Evolutionary conservation across 1,284 basidiomycete genomes (phyloP), one percentile per base, ranked within the genome.

Genomic region (Rhizopogon parksii): DNA sequence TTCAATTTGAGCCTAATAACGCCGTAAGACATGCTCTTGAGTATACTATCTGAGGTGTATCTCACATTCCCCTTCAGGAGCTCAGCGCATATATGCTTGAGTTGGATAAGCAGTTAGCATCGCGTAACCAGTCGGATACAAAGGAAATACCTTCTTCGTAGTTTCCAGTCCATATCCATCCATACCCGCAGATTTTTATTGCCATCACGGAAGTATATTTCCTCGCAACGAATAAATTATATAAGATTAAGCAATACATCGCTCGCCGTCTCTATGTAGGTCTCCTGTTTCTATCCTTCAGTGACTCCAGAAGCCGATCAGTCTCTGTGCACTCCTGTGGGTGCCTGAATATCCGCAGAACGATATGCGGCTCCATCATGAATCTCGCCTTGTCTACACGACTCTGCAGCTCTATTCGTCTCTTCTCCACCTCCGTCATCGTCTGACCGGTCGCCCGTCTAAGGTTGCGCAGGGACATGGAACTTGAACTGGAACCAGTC

Each of bases 1-100:
- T 97, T 56, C 85, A 91, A 56, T 97, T 90, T 60, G 95, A 98
- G 62, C 92, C 93, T 2, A 80, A 81, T 40, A 96, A 93, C 59
- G 66, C 71, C 53, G 91, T 91, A 17, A 48, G 62, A 19, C 14
- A 43, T 35, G 6, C 21, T 1, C 5, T 24, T 14, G 5, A n/a
- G 0, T 24, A 1, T 21, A 14, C 4, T 36, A 0, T 14, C 6
- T 6, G 14, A 21, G 11, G 4, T 25, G 14, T 35, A 11, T 14
- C 52, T 64, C n/a, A 65, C 27, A 34, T 12, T 5, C 14, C 17
- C 30, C 19, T 24, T 39, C 48, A 65, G 63, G 63, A 65, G 42
- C 32, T 65, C 47, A 68, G 65, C n/a, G 51, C 50, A 4, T 65
- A 65, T 46, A 68, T 68, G 63, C 38, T 46, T 9, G 67, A 65